Evolutionary conservation across 495 filamentous ascomycete species (phyloP), one percentile per base, ranked within the genome.

Genomic region (Penicillium longicatenatum): DNA sequence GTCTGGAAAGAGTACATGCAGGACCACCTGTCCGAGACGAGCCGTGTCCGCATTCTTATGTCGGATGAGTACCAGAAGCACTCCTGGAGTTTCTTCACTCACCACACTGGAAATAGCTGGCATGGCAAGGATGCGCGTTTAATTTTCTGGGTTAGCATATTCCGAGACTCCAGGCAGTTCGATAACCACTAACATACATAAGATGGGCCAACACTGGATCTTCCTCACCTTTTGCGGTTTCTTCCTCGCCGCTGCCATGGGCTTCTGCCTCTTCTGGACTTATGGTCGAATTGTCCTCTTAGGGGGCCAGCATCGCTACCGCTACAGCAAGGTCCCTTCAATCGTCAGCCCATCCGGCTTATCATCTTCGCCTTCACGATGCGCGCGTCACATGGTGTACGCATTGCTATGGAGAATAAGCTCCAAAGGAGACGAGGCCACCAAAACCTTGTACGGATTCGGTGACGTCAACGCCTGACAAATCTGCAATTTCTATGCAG

Each of bases 1-100:
- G 83, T 96, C 52, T 96, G 91, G 92, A 86, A 89, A 68, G 79
- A 90, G 64, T 92, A 91, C 59, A 85, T 86, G 75, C 68, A 64
- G 26, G 70, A 70, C 6, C 63, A 60, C 30, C 73, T 70, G 0
- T 65, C 54, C 47, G 77, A 80, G 45, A 62, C 65, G 1, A 71
- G 62, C 6, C 77, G 82, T 8, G 81, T 84, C 22, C 73, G 80
- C 9, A 75, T 83, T 20, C 70, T 91, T 31, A 84, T 85, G 77
- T 79, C 76, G 41, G 80, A 84, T 41, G 89, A 90, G 64, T 91
- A 91, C 70, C 87, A 87, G 59, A 77, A 80, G 55, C 80, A 84
- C 57, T 70, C 80, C 0, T 92, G 88, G 88, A 87, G 85, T 58
- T 92, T 93, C 77, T 93, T 93, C 67, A 86, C 82, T 17, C 86